A percentile compares a stretch with the other conserved stretches of the same genome.
Conservation (phyloP, 176 grass and related monocot genomes). For the Hordeum marinum region DNA sequence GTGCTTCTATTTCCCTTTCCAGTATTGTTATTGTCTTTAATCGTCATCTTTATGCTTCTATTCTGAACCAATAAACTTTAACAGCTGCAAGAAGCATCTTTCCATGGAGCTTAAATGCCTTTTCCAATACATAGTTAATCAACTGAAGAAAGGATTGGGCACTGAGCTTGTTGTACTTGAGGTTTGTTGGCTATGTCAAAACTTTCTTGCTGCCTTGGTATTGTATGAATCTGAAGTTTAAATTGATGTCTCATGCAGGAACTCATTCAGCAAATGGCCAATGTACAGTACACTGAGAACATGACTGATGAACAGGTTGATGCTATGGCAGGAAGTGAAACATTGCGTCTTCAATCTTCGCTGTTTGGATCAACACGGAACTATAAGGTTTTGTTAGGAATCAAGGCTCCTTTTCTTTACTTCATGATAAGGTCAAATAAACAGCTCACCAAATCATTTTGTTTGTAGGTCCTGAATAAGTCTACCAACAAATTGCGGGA, state of each 20-base stretch:
- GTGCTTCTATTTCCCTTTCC: background rate
- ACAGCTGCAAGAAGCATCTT: slow-evolving; percentile 95
- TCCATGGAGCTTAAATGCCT: slow-evolving; percentile 93
- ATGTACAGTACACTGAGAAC: slow-evolving; percentile 97
- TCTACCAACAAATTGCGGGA: slow-evolving; percentile 88
- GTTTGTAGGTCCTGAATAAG: slow-evolving; percentile 79
- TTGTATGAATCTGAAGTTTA: slow-evolving; percentile 9
- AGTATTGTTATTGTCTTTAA: slow-evolving; percentile 10
- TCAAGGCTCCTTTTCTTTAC: background rate
- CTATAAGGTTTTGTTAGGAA: slow-evolving; percentile 63
- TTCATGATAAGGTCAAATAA: slow-evolving; percentile 12
- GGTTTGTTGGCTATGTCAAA: slow-evolving; percentile 38
- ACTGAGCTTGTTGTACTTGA: slow-evolving; percentile 91
- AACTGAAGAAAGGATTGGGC: slow-evolving; percentile 87
- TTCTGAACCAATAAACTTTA: slow-evolving; percentile 24
- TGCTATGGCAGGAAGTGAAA: slow-evolving; percentile 97
- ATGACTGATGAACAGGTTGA: slow-evolving; percentile 98
- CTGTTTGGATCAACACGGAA: slow-evolving; percentile 77
- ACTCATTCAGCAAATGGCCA: slow-evolving; percentile 99
- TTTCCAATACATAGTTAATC: slow-evolving; percentile 97
- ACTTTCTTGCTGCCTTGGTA: slow-evolving; percentile 5
- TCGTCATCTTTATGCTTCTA: background rate
- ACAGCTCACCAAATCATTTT: background rate
- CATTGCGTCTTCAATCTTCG: slow-evolving; percentile 79
- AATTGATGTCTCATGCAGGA: slow-evolving; percentile 47